phyloP scores from a whole-genome alignment of 768 basidiomycete species.

The Naematelia aurantialba region DNA sequence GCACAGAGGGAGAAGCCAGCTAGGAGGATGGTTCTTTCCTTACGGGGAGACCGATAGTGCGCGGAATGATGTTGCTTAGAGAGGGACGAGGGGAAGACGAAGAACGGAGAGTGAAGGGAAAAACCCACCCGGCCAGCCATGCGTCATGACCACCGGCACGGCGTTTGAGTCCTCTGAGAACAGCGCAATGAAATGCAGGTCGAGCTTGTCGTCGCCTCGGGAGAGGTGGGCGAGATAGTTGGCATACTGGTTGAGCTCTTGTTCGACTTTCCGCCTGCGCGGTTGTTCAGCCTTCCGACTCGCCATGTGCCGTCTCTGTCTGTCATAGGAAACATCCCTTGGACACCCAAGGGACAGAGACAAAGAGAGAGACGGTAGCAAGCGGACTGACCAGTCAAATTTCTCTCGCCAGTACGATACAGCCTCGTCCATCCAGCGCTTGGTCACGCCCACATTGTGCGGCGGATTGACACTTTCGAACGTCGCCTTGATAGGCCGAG shows the following conservation, averaged over 20 bases:
- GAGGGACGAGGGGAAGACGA: too few species aligned
- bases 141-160: slow-evolving; percentile 25
- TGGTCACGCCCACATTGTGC: slow-evolving; percentile 23
- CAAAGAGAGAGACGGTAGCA: not conserved
- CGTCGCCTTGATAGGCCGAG: slow-evolving; percentile 25
- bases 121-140: slow-evolving; percentile 36
- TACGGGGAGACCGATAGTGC: too few species aligned
- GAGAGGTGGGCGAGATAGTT: slow-evolving; percentile 19
- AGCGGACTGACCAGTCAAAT: slow-evolving; percentile 29
- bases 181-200: slow-evolving; percentile 27
- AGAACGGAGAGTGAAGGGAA: not conserved
- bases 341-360: not conserved
- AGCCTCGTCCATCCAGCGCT: slow-evolving; percentile 28
- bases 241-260: slow-evolving; percentile 24
- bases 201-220: slow-evolving; percentile 19
- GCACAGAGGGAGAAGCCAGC: too few species aligned
- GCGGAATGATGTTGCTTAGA: too few species aligned
- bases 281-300: not conserved
- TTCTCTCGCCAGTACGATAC: slow-evolving; percentile 19
- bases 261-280: slow-evolving; percentile 28
- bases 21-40: too few species aligned
- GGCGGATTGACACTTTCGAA: slow-evolving; percentile 22
- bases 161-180: slow-evolving; percentile 27
- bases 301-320: not conserved
- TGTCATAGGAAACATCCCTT: not conserved